These are phyloP conservation scores for Cladorrhinum sp. DNA, from an alignment of 2,329 filamentous ascomycete species.

Conservation along the genomic window DNA sequence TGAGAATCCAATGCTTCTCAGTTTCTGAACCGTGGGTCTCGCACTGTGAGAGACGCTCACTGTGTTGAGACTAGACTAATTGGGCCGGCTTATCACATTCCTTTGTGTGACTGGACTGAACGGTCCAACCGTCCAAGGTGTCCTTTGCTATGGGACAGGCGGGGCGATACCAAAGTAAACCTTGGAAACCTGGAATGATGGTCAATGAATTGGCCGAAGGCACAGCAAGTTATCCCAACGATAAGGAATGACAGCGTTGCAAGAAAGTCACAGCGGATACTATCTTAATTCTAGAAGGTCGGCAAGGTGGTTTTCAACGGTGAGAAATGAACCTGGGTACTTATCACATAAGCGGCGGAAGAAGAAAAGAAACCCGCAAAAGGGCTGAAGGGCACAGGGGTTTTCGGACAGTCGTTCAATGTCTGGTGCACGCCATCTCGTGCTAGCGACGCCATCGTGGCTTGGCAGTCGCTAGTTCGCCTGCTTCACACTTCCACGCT, in stretches of 20 bases:
- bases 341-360: too few species aligned
- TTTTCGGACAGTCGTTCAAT: neutral
- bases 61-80: too few species aligned
- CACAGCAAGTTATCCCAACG: neutral
- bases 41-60: neutral
- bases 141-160: too few species aligned
- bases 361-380: too few species aligned
- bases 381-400: too few species aligned
- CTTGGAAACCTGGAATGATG: too few species aligned
- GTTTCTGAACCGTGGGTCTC: neutral
- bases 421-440: neutral
- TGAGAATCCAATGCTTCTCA: neutral
- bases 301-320: too few species aligned
- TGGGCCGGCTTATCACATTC: too few species aligned
- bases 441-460: neutral
- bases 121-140: neutral
- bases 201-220: neutral
- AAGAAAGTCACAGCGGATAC: neutral
- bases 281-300: too few species aligned
- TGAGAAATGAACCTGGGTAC: too few species aligned
- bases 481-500: neutral
- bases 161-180: too few species aligned
- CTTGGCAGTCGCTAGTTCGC: neutral
- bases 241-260: neutral
- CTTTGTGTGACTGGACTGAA: too few species aligned